Conservation (phyloP, 2,329 filamentous ascomycete genomes). For the Epichloe sibirici region DNA sequence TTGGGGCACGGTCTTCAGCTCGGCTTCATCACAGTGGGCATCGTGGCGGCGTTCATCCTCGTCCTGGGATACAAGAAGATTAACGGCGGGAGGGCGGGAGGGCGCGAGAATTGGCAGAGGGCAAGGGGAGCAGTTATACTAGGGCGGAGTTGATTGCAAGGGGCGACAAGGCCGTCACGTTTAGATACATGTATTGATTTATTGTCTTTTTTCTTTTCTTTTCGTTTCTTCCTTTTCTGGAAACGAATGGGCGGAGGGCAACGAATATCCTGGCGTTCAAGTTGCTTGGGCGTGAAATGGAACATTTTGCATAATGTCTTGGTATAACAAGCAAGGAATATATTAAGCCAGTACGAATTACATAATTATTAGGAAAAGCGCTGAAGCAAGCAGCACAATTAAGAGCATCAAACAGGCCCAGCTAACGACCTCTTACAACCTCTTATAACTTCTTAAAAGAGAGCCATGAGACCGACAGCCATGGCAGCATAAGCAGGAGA, state of each 20-base stretch:
- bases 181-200: constrained; percentile 42
- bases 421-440: too few species aligned
- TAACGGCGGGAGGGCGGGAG: constrained; percentile 49
- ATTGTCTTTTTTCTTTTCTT: too few species aligned
- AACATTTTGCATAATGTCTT: too few species aligned
- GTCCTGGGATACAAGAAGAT: constrained; percentile 40
- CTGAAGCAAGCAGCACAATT: too few species aligned
- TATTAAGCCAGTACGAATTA: too few species aligned
- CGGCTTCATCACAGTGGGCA: constrained; percentile 33
- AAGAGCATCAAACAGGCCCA: too few species aligned
- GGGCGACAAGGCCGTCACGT: constrained; percentile 51
- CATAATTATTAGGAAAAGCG: too few species aligned
- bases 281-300: too few species aligned
- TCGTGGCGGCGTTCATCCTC: constrained; percentile 31
- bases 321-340: too few species aligned
- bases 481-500: constrained; percentile 3
- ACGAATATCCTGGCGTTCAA: too few species aligned
- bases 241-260: too few species aligned
- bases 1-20: constrained; percentile 39
- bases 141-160: constrained; percentile 40
- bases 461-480: background rate
- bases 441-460: background rate
- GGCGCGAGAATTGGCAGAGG: constrained; percentile 29
- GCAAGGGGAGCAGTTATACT: constrained; percentile 25
- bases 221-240: too few species aligned